These are phyloP conservation scores for Phytophthora fragariaefolia DNA, from an alignment of 352 stramenopile species.

Conservation along the genomic window DNA sequence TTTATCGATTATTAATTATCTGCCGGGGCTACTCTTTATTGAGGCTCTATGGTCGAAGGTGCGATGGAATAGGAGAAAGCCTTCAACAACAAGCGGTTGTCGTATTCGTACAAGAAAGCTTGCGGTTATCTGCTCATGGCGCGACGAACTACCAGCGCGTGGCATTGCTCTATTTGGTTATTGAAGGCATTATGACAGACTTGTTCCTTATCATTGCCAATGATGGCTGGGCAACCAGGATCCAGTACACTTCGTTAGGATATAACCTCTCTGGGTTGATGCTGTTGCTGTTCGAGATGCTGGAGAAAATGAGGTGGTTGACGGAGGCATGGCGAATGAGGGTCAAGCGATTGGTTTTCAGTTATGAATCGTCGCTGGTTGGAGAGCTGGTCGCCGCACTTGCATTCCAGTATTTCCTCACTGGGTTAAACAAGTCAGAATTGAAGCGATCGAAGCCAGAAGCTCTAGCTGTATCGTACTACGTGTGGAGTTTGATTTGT, in stretches of 20 bases:
- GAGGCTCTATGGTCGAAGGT: constrained; percentile 1
- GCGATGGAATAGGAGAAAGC: constrained; percentile 3
- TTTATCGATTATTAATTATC: neutral
- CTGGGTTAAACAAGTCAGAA: constrained; percentile 11
- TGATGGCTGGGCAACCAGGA: constrained; percentile 4
- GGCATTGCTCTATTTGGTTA: constrained; percentile 22
- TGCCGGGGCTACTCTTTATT: constrained; percentile 2
- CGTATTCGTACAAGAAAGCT: constrained; percentile 19
- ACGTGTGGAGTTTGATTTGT: constrained; percentile 17
- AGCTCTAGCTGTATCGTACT: constrained; percentile 13
- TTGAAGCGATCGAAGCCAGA: constrained; percentile 13
- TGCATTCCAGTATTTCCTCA: constrained; percentile 18
- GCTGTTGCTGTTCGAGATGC: constrained; percentile 36
- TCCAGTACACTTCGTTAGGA: constrained; percentile 32
- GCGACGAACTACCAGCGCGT: constrained; percentile 25
- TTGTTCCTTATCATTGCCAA: constrained; percentile 34
- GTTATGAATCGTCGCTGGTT: constrained; percentile 18
- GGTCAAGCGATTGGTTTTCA: constrained; percentile 27
- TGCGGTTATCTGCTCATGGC: constrained; percentile 25
- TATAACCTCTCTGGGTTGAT: constrained; percentile 35
- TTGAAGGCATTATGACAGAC: constrained; percentile 30
- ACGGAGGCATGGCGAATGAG: constrained; percentile 8
- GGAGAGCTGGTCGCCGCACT: neutral
- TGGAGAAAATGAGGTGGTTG: constrained; percentile 23
- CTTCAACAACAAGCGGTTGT: neutral